Evolutionary conservation across 805 yeast species (phyloP).

Genomic region (Sungouiozyma ichnusensis): DNA sequence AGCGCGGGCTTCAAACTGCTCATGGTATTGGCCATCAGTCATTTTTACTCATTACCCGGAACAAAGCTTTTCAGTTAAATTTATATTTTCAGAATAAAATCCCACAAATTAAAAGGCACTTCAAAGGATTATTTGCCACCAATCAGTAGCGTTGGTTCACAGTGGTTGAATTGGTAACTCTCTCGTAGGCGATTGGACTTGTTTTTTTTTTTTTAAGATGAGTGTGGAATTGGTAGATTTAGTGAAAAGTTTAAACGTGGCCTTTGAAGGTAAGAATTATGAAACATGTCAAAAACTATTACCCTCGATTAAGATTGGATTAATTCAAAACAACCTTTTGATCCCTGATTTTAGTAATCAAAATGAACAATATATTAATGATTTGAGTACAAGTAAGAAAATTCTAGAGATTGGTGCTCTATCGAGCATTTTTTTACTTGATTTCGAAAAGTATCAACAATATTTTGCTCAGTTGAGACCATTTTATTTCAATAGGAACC

Average conservation of each 20-base stretch:
- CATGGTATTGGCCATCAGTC: too few species aligned
- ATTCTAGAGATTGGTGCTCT: conserved; percentile 85
- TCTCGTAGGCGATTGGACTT: too few species aligned
- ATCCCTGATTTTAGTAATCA: conserved; percentile 45
- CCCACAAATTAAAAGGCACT: too few species aligned
- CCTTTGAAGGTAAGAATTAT: conserved; percentile 55
- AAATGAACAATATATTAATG: conserved; percentile 38
- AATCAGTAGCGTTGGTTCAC: too few species aligned
- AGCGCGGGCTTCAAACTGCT: too few species aligned
- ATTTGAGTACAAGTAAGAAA: conserved; percentile 67
- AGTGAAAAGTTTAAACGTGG: conserved; percentile 55
- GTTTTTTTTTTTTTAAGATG: background rate
- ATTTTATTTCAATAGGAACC: conserved; percentile 45
- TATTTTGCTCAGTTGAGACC: conserved; percentile 65
- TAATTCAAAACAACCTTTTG: conserved; percentile 66
- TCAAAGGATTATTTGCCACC: too few species aligned
- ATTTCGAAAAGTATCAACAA: conserved; percentile 59
- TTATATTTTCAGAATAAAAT: too few species aligned
- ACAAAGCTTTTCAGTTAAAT: too few species aligned
- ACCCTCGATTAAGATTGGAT: conserved; percentile 64
- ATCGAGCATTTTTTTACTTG: conserved; percentile 53
- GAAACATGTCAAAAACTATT: conserved; percentile 49
- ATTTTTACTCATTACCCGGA: too few species aligned
- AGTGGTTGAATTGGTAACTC: too few species aligned
- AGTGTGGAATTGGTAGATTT: conserved; percentile 45